Percentiles rank a stretch among this genome's conserved stretches.
Evolutionary conservation across 306 rosid genomes (phyloP).

Genomic region (Quercus aquifolioides): DNA sequence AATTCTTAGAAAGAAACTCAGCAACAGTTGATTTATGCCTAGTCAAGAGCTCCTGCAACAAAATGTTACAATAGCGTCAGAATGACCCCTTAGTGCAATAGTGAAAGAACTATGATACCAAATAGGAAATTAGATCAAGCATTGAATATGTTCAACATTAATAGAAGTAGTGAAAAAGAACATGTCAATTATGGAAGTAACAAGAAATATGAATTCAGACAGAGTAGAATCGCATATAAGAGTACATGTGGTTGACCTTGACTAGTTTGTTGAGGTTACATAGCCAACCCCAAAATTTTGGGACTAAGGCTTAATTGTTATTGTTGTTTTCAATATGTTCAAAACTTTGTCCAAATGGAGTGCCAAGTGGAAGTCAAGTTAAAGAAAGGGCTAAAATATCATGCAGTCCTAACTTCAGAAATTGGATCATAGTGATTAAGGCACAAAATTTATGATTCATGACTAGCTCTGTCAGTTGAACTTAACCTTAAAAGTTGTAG

Average conservation of each 20-base stretch:
- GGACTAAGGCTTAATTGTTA: too few relatives aligned
- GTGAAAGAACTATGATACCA: not conserved
- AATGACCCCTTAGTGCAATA: not conserved
- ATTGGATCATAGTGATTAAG: not conserved
- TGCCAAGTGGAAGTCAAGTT: constrained; percentile 1
- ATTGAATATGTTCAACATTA: not conserved
- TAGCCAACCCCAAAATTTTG: too few relatives aligned
- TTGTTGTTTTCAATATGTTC: not conserved
- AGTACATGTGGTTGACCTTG: too few relatives aligned
- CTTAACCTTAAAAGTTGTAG: constrained; percentile 90
- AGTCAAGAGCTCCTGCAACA: constrained; percentile 89
- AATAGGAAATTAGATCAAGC: too few relatives aligned
- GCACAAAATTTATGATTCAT: not conserved
- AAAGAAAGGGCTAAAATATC: not conserved
- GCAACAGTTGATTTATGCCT: constrained; percentile 98
- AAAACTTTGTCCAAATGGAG: not conserved
- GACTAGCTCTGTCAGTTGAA: constrained; percentile 3
- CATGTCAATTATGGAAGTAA: too few relatives aligned
- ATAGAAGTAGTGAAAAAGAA: too few relatives aligned
- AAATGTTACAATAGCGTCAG: constrained; percentile 14
- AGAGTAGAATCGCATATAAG: too few relatives aligned
- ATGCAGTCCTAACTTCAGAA: not conserved
- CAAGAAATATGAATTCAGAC: too few relatives aligned
- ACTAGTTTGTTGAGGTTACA: too few relatives aligned
- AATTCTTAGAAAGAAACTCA: constrained; percentile 85